Base-by-base conservation (phyloP, 345 rosid species). In the Lepidium africanum region DNA sequence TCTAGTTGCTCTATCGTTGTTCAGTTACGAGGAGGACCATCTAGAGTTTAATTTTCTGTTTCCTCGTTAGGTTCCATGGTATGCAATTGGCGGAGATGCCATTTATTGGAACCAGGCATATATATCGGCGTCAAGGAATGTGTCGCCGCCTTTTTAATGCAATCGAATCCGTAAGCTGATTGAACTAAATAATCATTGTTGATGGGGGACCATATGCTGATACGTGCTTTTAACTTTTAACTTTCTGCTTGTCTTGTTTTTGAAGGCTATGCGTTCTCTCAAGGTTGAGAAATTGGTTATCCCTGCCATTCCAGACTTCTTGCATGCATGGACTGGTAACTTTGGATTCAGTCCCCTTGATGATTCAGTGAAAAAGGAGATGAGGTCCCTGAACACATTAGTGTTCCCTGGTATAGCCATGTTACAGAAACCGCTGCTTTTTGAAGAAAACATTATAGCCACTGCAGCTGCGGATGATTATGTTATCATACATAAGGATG, bases 51-150 rank as follows among this genome's bases (percentile, higher is more conserved):
- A 67, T 43, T 47, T 55, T 62, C 21, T 37, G 32, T 61, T 68
- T 43, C 54, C 19, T 40, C 69, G 53, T 69, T 71, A 76, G 79
- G 70, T 66, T 77, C 23, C 80, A 72, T 66, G 80, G 77, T n/a
- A 61, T 59, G 38, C 65, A 77, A 40, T 39, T 72, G 47, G 80
- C 77, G 4, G 80, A 77, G 70, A 77, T 77, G 80, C 77, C 80
- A 54, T 77, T 77, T 57, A 77, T 77, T 53, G 80, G 73, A 54
- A 77, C 80, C 52, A 73, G 80, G 37, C 76, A 77, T 14, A 71
- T 71, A 71, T 77, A 77, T 35, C 67, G 80, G 61, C 73, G 72
- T 40, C 77, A 77, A 71, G 77, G 77, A 55, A 77, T 77, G 80
- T 71, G 73, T 12, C 76, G 72, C 13, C 69, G 73, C 42, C 80